A percentile compares a stretch with the other conserved stretches of the same genome.
Conservation (phyloP, 1,284 basidiomycete species). For the Apiotrichum laibachii region DNA sequence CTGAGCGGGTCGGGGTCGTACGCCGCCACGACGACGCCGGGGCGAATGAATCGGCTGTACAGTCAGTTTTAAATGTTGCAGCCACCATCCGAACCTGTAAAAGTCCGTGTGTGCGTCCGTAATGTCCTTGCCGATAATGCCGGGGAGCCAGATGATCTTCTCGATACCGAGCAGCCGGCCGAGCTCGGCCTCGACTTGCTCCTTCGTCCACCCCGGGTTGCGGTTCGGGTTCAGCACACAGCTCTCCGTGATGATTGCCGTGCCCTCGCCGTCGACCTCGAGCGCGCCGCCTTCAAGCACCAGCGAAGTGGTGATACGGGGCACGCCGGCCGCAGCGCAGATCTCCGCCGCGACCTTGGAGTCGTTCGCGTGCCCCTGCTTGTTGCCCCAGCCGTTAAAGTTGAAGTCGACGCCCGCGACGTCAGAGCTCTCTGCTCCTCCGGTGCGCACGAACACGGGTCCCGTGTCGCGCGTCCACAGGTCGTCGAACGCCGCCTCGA, state of each 20-base stretch:
- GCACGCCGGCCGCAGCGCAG: not conserved
- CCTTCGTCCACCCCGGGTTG: slow-evolving; percentile 8
- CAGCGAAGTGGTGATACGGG: not conserved
- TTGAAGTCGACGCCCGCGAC: slow-evolving; percentile 4
- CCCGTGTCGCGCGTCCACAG: slow-evolving; percentile 7
- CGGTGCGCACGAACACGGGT: not conserved
- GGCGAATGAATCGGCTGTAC: slow-evolving; percentile 1
- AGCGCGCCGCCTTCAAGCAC: slow-evolving; percentile 10
- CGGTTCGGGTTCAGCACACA: slow-evolving; percentile 14
- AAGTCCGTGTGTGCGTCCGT: slow-evolving; percentile 10
- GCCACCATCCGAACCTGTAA: not conserved
- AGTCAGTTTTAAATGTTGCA: not conserved
- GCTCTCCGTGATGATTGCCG: slow-evolving; percentile 12
- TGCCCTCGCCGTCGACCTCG: slow-evolving; percentile 13
- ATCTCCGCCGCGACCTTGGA: not conserved
- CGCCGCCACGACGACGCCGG: slow-evolving; percentile 5
- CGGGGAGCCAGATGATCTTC: slow-evolving; percentile 14
- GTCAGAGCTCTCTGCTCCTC: not conserved
- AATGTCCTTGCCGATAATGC: slow-evolving; percentile 10
- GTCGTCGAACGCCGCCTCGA: slow-evolving; percentile 2
- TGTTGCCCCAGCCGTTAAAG: slow-evolving; percentile 9
- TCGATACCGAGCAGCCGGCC: not conserved
- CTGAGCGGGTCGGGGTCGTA: slow-evolving; percentile 4
- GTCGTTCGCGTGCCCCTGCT: not conserved
- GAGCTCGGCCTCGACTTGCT: slow-evolving; percentile 5